Percentiles rank a stretch among this genome's conserved stretches.
These are phyloP conservation scores for Leccinum laetum DNA, from an alignment of 1,284 basidiomycete genomes.

Conservation along the genomic window DNA sequence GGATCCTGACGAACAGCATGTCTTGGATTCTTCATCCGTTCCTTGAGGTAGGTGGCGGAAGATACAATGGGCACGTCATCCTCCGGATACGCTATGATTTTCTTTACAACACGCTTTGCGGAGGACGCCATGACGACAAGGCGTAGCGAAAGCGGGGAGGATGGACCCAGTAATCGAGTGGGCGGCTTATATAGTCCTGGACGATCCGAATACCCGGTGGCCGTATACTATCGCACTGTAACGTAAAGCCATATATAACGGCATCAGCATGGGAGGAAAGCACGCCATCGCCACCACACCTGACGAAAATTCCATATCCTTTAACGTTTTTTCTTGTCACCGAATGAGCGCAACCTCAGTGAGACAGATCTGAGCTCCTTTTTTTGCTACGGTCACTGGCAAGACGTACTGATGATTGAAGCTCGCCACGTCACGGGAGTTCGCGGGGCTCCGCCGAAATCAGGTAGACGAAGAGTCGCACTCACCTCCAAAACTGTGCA, in stretches of 20 bases:
- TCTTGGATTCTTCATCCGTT: conserved; percentile 41
- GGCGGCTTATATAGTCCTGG: background rate
- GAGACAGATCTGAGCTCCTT: background rate
- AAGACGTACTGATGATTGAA: background rate
- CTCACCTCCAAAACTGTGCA: no score
- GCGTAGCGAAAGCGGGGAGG: background rate
- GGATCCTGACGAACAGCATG: conserved; percentile 40
- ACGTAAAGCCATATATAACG: conserved; percentile 1
- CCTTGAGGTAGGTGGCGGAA: conserved; percentile 50
- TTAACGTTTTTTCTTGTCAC: background rate
- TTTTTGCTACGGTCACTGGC: background rate
- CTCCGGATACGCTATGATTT: conserved; percentile 61
- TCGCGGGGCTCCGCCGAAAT: background rate
- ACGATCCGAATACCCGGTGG: background rate
- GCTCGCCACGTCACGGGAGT: background rate
- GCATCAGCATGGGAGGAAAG: background rate
- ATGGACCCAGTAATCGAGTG: background rate
- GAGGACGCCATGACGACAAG: conserved; percentile 38
- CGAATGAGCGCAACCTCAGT: background rate
- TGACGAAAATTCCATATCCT: background rate
- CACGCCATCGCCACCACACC: background rate
- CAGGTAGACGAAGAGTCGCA: background rate
- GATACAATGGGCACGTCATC: conserved; percentile 57
- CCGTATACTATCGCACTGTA: background rate
- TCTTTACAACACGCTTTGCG: conserved; percentile 54